phyloP scores from a whole-genome alignment of 164 flowering plant species.

The Magnolia changhungtana region DNA sequence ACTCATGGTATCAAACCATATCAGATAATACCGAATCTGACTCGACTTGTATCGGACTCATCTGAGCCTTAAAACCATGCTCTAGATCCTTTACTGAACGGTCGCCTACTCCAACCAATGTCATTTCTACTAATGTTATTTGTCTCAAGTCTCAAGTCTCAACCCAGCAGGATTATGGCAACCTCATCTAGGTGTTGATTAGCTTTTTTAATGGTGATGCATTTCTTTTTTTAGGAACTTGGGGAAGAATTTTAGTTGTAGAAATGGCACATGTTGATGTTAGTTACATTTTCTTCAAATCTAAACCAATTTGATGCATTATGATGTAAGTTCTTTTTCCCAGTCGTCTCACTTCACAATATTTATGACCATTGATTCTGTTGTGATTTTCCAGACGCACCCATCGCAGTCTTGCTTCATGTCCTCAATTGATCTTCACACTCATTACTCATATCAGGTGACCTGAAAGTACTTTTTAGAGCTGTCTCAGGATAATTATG shows the following conservation, averaged over 20 bases:
- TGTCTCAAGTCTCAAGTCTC: too few relatives aligned
- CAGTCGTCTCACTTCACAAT: not conserved
- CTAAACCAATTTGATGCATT: not conserved
- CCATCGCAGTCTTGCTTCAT: conserved; percentile 97
- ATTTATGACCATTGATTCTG: not conserved
- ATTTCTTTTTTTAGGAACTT: not conserved
- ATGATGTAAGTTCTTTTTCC: not conserved
- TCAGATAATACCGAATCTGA: too few relatives aligned
- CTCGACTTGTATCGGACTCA: too few relatives aligned
- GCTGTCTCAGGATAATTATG: not conserved
- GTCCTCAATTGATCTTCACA: conserved; percentile 99
- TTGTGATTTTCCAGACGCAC: conserved; percentile 70
- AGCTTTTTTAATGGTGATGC: not conserved
- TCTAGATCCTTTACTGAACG: too few relatives aligned
- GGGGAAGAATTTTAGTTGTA: not conserved
- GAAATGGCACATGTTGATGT: not conserved
- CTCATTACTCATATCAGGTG: conserved; percentile 99
- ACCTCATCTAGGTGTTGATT: not conserved
- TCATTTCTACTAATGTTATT: too few relatives aligned
- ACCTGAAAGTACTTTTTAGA: not conserved
- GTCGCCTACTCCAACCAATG: too few relatives aligned
- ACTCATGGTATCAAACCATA: too few relatives aligned
- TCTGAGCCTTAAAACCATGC: too few relatives aligned
- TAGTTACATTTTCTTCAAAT: not conserved
- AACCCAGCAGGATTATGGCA: not conserved